These are phyloP conservation scores for Exserohilum rostratum DNA, from an alignment of 2,329 filamentous ascomycete species.

Conservation along the genomic window DNA sequence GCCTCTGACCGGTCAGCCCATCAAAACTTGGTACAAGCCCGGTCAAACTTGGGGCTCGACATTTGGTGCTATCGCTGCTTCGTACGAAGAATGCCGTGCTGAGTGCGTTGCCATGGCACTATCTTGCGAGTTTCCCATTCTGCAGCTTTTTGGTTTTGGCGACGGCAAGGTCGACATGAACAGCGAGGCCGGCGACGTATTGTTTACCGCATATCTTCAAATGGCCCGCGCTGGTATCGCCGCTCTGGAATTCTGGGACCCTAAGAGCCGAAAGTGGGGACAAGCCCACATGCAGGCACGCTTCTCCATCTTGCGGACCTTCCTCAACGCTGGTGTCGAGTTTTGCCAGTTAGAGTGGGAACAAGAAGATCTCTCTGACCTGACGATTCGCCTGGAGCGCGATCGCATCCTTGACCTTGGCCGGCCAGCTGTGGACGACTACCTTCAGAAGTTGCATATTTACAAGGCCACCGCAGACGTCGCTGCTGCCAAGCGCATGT, in stretches of 20 bases:
- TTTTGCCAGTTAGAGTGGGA: constrained; percentile 83
- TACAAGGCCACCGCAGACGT: constrained; percentile 92
- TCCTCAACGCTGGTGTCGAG: constrained; percentile 82
- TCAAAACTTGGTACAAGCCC: constrained; percentile 89
- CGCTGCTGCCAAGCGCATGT: constrained; percentile 76
- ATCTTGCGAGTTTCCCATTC: constrained; percentile 83
- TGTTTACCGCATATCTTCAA: constrained; percentile 85
- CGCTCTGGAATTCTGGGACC: constrained; percentile 93
- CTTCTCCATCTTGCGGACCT: constrained; percentile 83
- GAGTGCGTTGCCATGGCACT: constrained; percentile 94
- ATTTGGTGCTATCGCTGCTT: constrained; percentile 84
- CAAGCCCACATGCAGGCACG: constrained; percentile 87
- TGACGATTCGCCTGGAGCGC: constrained; percentile 82
- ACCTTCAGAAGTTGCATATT: constrained; percentile 88
- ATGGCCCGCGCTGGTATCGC: constrained; percentile 94
- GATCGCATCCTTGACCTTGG: constrained; percentile 85
- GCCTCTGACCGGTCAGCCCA: constrained; percentile 76
- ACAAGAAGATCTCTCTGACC: constrained; percentile 76
- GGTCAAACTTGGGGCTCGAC: constrained; percentile 94
- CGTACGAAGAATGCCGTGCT: constrained; percentile 93
- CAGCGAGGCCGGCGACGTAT: constrained; percentile 79
- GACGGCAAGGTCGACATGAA: constrained; percentile 75
- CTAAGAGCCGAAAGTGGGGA: constrained; percentile 88
- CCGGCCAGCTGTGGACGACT: constrained; percentile 80
- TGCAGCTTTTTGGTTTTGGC: constrained; percentile 91